Base-by-base conservation (phyloP, 495 filamentous ascomycete species). In the Podospora pseudocomata region DNA sequence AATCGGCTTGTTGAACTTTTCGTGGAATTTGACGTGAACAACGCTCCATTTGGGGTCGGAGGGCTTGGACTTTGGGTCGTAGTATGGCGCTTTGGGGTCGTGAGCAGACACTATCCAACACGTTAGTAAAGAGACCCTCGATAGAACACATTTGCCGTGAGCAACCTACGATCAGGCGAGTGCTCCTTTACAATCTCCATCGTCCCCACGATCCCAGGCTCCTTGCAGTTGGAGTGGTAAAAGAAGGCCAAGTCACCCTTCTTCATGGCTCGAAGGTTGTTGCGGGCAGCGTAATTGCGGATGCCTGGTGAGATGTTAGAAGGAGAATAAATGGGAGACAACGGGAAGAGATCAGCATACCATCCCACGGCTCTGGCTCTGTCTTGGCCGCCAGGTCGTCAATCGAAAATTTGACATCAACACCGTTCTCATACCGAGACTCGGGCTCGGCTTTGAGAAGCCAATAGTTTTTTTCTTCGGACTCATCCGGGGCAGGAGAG, bases 371-470 rank as follows among this genome's bases (percentile, higher is more conserved):
- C 71, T 96, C 94, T 0, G 94, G 93, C 68, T 84, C 82, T 27
- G 80, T 87, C 67, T 85, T 86, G 6, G 85, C 85, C 18, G 84
- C 83, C 27, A 99, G 80, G 75, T 99, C 94, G 74, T 97, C 94
- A 71, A 99, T 98, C 5, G 93, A 96, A 80, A 98, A 99, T 70
- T 87, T 91, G 53, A 97, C 91, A 73, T 97, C 90, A 63, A 89
- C 82, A 18, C 92, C 92, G 62, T 92, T 96, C 75, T 95, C 92
- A 26, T 93, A 75, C 20, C 95, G 89, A 28, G 92, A 88, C 73
- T 93, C 90, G 2, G 95, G 94, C 79, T 98, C 94, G 7, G 94
- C 93, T 81, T 98, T 98, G 87, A 98, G 87, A 68, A 98, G 87
- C 94, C 94, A 97, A 78, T 92, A 97, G 64, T 80, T 82, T 68